Percentiles rank a stretch among this genome's conserved stretches.
These are phyloP conservation scores for Syncephalis plumigaleata DNA, from an alignment of 371 early-diverging fungal genomes.

Conservation along the genomic window DNA sequence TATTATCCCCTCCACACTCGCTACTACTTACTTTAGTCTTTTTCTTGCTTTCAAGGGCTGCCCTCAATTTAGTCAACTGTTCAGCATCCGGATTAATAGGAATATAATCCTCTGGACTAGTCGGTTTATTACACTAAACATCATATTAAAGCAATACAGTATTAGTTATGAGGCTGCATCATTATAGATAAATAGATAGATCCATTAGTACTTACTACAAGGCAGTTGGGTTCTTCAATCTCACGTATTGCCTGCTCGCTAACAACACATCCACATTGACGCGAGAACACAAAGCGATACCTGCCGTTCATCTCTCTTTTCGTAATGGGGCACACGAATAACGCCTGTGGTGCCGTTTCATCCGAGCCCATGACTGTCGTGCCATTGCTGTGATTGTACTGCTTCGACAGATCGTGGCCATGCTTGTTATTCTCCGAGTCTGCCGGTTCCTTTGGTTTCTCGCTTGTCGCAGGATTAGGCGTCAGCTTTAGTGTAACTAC, in stretches of 20 bases:
- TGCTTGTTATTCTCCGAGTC: conserved; percentile 6
- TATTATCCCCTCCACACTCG: too few relatives aligned
- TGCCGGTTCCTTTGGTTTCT: neutral
- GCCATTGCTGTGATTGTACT: conserved; percentile 26
- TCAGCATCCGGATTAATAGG: conserved; percentile 60
- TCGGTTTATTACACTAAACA: conserved; percentile 17
- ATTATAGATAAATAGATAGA: neutral
- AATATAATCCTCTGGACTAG: conserved; percentile 34
- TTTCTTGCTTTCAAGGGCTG: neutral
- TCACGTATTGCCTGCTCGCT: conserved; percentile 72
- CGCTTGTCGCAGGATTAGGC: conserved; percentile 45
- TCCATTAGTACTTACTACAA: neutral
- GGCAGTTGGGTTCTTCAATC: conserved; percentile 18
- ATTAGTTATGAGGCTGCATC: too few relatives aligned
- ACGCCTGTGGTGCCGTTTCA: conserved; percentile 20
- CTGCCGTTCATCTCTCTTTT: conserved; percentile 90
- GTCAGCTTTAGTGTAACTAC: conserved; percentile 54
- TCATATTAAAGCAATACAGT: too few relatives aligned
- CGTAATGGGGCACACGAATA: conserved; percentile 79
- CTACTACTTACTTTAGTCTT: neutral
- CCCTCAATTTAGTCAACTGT: conserved; percentile 27
- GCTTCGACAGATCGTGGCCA: conserved; percentile 8
- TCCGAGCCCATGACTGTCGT: conserved; percentile 5
- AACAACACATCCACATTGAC: conserved; percentile 77
- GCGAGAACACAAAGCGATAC: conserved; percentile 53